Conservation (phyloP, 805 yeast genomes). For the Ogataea salicorniae region DNA sequence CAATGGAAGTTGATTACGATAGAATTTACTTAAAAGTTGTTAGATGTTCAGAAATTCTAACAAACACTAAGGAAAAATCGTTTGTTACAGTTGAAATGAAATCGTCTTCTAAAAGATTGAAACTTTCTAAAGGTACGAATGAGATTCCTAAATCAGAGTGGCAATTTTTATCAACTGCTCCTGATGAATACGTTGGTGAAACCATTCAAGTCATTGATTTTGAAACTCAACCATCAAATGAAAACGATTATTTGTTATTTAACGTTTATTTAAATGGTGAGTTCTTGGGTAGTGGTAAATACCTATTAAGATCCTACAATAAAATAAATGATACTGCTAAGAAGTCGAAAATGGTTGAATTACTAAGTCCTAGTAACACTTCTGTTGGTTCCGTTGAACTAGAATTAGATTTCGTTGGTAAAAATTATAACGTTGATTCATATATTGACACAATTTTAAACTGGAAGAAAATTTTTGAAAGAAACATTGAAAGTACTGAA, state of each 20-base stretch:
- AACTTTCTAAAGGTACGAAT: conserved; percentile 66
- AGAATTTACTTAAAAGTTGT: conserved; percentile 56
- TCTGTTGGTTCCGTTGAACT: conserved; percentile 43
- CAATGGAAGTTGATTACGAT: conserved; percentile 54
- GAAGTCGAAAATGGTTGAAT: conserved; percentile 40
- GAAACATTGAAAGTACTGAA: conserved; percentile 33
- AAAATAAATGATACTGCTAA: conserved; percentile 34
- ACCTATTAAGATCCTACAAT: conserved; percentile 32
- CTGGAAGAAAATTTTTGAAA: conserved; percentile 45
- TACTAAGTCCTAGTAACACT: conserved; percentile 36
- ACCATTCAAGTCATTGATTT: conserved; percentile 59
- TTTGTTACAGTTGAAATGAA: conserved; percentile 50
- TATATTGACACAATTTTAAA: conserved; percentile 50
- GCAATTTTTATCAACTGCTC: conserved; percentile 69
- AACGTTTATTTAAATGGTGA: conserved; percentile 60
- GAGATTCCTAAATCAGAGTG: conserved; percentile 47
- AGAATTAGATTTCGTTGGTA: conserved; percentile 65
- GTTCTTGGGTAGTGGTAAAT: conserved; percentile 52
- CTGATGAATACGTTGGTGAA: conserved; percentile 72
- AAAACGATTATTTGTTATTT: conserved; percentile 51
- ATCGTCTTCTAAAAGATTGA: conserved; percentile 44
- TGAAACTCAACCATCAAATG: conserved; percentile 35
- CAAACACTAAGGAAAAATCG: conserved; percentile 27
- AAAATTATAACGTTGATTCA: conserved; percentile 51
- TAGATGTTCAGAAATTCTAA: conserved; percentile 27